phyloP scores from a whole-genome alignment of 768 basidiomycete genomes.

The Calocera viscosa region DNA sequence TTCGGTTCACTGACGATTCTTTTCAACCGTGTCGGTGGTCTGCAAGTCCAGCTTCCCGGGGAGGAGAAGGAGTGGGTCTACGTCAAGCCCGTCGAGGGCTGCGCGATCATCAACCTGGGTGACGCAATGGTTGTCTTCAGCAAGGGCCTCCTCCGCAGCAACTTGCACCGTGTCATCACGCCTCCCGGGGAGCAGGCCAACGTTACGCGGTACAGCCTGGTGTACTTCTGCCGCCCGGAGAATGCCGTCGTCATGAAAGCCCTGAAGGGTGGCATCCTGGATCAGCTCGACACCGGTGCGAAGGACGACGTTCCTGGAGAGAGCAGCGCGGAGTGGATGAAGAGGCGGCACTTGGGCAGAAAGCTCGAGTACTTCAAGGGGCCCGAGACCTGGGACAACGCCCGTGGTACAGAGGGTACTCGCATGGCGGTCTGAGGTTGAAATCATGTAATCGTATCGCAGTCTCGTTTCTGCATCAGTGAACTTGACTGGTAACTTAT shows the following conservation, averaged over 20 bases:
- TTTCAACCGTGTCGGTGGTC: neutral
- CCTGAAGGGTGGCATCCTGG: conserved; percentile 20
- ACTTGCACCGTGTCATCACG: conserved; percentile 43
- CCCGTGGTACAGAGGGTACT: neutral
- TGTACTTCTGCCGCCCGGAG: conserved; percentile 54
- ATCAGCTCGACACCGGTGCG: neutral
- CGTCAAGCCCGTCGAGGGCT: conserved; percentile 39
- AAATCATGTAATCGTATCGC: neutral
- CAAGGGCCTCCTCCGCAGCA: conserved; percentile 51
- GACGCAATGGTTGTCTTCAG: conserved; percentile 52
- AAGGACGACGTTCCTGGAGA: neutral
- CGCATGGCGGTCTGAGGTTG: neutral
- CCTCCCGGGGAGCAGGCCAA: conserved; percentile 46
- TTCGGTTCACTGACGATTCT: conserved; percentile 1
- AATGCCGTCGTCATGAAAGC: conserved; percentile 41
- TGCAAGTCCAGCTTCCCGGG: conserved; percentile 4
- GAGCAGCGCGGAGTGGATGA: conserved; percentile 4
- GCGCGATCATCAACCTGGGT: conserved; percentile 50
- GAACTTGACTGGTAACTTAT: neutral
- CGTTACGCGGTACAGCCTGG: conserved; percentile 51
- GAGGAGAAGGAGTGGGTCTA: conserved; percentile 2
- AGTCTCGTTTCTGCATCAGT: neutral
- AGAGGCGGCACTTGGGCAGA: neutral
- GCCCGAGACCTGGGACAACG: conserved; percentile 3
- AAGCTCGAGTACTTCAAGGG: conserved; percentile 7